Percentiles rank a stretch among this genome's conserved stretches.
phyloP scores from a whole-genome alignment of 441 rosid genomes.

The Adansonia madagascariensis region DNA sequence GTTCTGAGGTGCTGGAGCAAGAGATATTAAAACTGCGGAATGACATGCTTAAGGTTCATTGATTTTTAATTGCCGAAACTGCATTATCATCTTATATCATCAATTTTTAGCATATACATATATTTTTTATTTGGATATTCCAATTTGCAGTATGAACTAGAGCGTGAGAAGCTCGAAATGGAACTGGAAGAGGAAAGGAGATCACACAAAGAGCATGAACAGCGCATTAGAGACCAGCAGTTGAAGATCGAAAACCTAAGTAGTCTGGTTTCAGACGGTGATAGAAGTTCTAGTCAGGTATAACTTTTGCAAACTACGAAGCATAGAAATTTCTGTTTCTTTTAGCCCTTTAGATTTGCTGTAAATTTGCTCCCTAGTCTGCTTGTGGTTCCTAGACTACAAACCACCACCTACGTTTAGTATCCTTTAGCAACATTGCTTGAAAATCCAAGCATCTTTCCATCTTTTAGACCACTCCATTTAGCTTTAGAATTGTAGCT shows the following conservation, averaged over 20 bases:
- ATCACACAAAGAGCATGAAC: constrained; percentile 69
- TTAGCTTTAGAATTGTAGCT: background rate
- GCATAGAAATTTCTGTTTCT: background rate
- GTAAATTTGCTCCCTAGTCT: background rate
- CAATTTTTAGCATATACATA: background rate
- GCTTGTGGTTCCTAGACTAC: background rate
- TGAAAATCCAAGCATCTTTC: background rate
- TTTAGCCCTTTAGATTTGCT: background rate
- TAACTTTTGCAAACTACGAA: constrained; percentile 18
- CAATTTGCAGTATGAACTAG: constrained; percentile 76
- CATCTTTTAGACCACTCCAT: background rate
- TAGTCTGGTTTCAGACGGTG: constrained; percentile 51
- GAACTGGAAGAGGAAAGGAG: constrained; percentile 86
- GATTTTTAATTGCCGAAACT: constrained; percentile 25
- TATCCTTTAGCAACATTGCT: background rate
- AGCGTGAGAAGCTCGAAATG: constrained; percentile 79
- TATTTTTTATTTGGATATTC: background rate
- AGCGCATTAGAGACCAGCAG: constrained; percentile 70
- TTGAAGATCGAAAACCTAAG: constrained; percentile 68
- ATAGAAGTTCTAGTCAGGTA: constrained; percentile 67
- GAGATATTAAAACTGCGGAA: constrained; percentile 84
- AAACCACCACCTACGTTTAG: background rate
- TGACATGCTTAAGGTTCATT: constrained; percentile 81
- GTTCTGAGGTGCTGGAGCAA: constrained; percentile 81
- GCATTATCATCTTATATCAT: constrained; percentile 19